Evolutionary conservation across 2,329 filamentous ascomycete genomes (phyloP).

Genomic region (Talaromyces verruculosus): DNA sequence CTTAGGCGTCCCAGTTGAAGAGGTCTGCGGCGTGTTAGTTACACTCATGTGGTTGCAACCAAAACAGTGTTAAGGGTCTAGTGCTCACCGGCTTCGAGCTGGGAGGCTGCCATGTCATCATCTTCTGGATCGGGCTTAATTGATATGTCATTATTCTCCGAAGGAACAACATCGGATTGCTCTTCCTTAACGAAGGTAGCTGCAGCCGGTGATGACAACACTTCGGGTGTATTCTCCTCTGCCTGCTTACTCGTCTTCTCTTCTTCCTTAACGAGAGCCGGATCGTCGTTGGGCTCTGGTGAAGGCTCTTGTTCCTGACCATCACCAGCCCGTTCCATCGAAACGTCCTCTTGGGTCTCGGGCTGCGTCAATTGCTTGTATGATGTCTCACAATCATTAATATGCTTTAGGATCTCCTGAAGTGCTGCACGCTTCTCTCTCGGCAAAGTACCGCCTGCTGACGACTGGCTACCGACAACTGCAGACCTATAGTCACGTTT

Average conservation of each 20-base stretch:
- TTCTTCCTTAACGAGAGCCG: not conserved
- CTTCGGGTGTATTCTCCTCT: not conserved
- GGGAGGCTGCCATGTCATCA: not conserved
- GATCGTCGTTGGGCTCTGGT: not conserved
- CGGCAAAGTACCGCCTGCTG: not conserved
- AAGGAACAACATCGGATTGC: not conserved
- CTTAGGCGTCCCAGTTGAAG: constrained; percentile 1
- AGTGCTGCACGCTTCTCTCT: constrained; percentile 6
- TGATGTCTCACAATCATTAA: constrained; percentile 8
- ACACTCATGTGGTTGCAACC: not conserved
- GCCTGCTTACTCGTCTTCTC: not conserved
- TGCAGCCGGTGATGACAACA: not conserved
- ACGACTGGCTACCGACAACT: constrained; percentile 1
- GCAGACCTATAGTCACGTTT: constrained; percentile 18
- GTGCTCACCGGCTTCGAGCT: not conserved
- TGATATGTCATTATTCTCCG: not conserved
- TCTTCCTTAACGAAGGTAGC: not conserved
- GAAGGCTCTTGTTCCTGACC: not conserved
- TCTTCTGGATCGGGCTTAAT: not conserved
- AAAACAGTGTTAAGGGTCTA: not conserved
- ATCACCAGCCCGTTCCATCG: not conserved
- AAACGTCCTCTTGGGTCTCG: not conserved
- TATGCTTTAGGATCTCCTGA: constrained; percentile 1
- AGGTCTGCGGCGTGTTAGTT: constrained; percentile 2
- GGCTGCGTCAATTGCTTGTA: constrained; percentile 1